These are phyloP conservation scores for Melampsora abietis-canadensis DNA, from an alignment of 1,284 basidiomycete genomes.

Conservation along the genomic window DNA sequence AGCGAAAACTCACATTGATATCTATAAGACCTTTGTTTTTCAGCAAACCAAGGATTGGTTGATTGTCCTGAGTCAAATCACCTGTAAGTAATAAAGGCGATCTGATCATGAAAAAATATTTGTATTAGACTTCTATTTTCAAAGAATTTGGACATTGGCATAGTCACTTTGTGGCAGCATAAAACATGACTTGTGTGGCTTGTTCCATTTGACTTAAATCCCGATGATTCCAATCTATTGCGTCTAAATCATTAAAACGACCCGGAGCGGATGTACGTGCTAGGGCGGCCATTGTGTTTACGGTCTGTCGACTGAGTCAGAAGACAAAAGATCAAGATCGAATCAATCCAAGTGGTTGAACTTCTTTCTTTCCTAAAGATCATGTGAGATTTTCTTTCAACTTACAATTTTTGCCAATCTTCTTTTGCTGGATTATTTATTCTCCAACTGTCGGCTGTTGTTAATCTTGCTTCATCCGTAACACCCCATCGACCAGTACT, in stretches of 20 bases:
- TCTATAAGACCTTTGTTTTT: constrained; percentile 16
- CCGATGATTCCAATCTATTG: not conserved
- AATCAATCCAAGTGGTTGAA: not conserved
- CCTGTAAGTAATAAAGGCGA: constrained; percentile 34
- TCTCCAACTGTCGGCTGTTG: constrained; percentile 21
- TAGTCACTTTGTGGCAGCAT: constrained; percentile 35
- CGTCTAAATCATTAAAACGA: constrained; percentile 28
- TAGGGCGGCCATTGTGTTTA: constrained; percentile 24
- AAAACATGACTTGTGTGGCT: constrained; percentile 13
- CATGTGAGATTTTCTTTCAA: not conserved
- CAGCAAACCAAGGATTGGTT: not conserved
- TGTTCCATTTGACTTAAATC: constrained; percentile 2
- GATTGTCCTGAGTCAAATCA: not conserved
- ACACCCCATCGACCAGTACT: constrained; percentile 37
- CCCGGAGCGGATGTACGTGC: constrained; percentile 13
- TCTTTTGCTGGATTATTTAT: constrained; percentile 8
- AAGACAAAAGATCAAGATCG: not conserved
- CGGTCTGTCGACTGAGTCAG: constrained; percentile 7
- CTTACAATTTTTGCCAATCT: constrained; percentile 34
- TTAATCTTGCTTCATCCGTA: not conserved
- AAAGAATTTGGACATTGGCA: not conserved
- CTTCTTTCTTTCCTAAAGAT: not conserved
- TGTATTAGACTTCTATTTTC: not conserved
- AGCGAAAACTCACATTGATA: constrained; percentile 24
- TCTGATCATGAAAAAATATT: constrained; percentile 5